Evolutionary conservation across 2,329 filamentous ascomycete genomes (phyloP).

Genomic region (Ophiostoma novo-ulmi): DNA sequence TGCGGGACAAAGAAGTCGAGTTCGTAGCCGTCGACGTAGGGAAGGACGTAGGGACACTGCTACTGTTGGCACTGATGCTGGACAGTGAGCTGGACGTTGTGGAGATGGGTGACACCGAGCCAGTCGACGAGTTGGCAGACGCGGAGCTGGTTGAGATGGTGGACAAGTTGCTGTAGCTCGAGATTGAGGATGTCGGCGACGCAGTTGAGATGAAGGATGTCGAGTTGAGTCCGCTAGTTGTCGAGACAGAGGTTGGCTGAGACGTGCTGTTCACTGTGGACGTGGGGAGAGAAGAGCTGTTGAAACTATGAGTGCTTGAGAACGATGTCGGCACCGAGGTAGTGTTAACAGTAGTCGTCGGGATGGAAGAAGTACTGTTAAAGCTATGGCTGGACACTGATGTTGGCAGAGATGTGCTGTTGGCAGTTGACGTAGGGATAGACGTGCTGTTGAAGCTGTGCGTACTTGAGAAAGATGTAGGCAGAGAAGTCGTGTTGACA

Average conservation of each 20-base stretch:
- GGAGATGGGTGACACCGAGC: neutral
- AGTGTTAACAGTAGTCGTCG: neutral
- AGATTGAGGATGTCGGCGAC: neutral
- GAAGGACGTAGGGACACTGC: neutral
- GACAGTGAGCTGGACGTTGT: constrained; percentile 11
- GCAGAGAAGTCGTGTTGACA: neutral
- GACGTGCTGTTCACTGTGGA: neutral
- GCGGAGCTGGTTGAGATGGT: neutral
- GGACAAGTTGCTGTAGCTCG: constrained; percentile 13
- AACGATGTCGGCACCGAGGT: neutral
- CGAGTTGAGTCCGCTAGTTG: neutral
- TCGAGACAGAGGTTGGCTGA: neutral
- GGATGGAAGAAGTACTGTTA: neutral
- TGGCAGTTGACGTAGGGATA: neutral
- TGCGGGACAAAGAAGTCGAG: neutral
- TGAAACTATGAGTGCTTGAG: neutral
- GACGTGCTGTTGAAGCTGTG: neutral
- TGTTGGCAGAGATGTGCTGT: neutral
- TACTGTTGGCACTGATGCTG: neutral
- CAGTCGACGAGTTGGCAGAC: neutral
- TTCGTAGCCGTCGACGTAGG: neutral
- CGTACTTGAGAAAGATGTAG: neutral
- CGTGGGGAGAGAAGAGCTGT: neutral
- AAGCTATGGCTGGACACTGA: neutral
- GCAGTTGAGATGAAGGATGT: neutral